Base-by-base conservation (phyloP, 257 asterid genomes). In the Agastache rugosa region DNA sequence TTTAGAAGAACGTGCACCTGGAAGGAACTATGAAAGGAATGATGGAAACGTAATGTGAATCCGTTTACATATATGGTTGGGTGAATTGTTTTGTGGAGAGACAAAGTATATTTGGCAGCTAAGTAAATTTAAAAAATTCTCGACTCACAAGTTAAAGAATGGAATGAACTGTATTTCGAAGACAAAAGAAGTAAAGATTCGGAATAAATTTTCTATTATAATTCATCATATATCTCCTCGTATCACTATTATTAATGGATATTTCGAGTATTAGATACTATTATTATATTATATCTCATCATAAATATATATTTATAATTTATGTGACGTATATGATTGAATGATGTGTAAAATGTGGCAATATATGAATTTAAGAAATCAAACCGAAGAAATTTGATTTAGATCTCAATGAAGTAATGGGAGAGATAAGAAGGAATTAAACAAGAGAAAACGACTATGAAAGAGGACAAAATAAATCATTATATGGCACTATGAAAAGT, bases 31-130 rank as follows among this genome's bases (percentile, higher is more conserved):
- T 17, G 73, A n/a, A 47, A 48, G 17, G 16, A 34, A 50, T 51
- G 48, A 67, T 42, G 67, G 53, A 34, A 73, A 74, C 63, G 34
- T 39, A 17, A 35, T 55, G 77, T 55, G 41, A 64, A 78, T 65
- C 61, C 11, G 70, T 19, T 51, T 5, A 16, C 50, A 66, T 67
- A 27, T 39, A 11, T 19, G 35, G 35, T 19, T 48, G 9, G 35
- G 15, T 60, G 20, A 59, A 72, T 66, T 67, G 77, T 51, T 23
- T 17, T 8, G 12, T 2, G 17, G 65, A 11, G n/a, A 53, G 20
- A 67, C 25, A 29, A n/a, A 68, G 79, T 41, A 39, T 79, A 45
- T 79, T 39, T 61, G 63, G 56, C 34, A 39, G 63, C 42, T 5
- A 73, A 60, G 72, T 67, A 73, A 71, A 35, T 39, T 7, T 48